Percentiles rank a stretch among this genome's conserved stretches.
These are phyloP conservation scores for Clarireedia hainanense DNA, from an alignment of 2,329 filamentous ascomycete species.

Conservation along the genomic window DNA sequence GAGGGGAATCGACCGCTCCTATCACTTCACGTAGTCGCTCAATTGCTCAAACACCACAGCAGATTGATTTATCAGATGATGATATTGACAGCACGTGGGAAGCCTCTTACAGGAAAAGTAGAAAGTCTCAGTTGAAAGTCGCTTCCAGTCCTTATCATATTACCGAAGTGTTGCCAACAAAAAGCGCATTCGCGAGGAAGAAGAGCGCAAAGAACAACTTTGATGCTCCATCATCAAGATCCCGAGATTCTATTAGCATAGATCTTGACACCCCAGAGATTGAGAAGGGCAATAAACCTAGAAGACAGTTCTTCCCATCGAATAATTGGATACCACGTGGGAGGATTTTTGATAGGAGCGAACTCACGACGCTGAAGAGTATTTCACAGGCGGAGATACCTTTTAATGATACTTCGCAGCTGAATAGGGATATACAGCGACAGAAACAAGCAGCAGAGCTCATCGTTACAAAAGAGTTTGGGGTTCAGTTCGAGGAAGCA, in stretches of 20 bases:
- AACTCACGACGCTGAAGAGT: neutral
- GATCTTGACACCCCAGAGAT: neutral
- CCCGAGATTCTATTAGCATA: neutral
- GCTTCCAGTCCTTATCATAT: neutral
- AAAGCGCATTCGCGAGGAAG: neutral
- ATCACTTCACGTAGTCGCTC: no score
- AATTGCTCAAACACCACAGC: no score
- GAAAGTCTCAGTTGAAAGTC: neutral
- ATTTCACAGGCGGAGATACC: neutral
- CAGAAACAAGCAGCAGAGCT: constrained; percentile 14
- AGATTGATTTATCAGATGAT: neutral
- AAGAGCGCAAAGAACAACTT: neutral
- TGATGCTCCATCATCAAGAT: neutral
- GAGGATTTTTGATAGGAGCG: neutral
- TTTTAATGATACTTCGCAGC: neutral
- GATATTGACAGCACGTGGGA: neutral
- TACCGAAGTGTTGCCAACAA: neutral
- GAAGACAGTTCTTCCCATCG: neutral
- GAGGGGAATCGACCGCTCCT: no score
- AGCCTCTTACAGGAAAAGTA: neutral
- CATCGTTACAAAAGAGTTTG: constrained; percentile 13
- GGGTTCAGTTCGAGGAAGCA: neutral
- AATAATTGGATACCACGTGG: neutral
- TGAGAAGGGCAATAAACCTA: neutral
- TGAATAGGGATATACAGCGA: neutral